Evolutionary conservation across 148 eudicot genomes (phyloP), one percentile per base, ranked within the genome.

Genomic region (Linanthus parryae): DNA sequence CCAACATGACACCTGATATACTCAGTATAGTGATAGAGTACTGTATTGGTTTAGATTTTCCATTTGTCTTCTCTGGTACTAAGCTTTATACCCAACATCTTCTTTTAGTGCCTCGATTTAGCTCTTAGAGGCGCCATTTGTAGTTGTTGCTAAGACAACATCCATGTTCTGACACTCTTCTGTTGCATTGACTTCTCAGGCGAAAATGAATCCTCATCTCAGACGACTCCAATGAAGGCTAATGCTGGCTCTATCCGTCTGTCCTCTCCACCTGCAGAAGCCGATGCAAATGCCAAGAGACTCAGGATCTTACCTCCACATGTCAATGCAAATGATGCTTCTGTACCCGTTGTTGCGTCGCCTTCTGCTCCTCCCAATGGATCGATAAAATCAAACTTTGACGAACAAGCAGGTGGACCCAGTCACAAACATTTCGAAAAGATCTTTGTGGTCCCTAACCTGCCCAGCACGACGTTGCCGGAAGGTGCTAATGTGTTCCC

Each of bases 401-500:
- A 38, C 20, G 28, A 16, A 28, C 24, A 34, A 14, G 15, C 18
- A 38, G 48, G 31, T 10, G 41, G 21, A 35, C 2, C 7, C 30
- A 48, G 25, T 25, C 18, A 0, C 12, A 39, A 48, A 5, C 13
- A 48, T 13, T 33, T 11, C 21, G 70, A 57, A 37, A 62, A 43
- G 44, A 38, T 77, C 39, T 33, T 23, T 37, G 64, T 73, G 42
- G 58, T 9, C 48, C 76, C 66, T 1, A 21, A 38, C 30, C 15
- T 0, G 15, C 55, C 44, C 35, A 61, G 64, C 44, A 38, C 67
- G 68, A 45, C 54, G 25, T 35, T 56, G 52, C 71, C 79, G 18
- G 48, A 57, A 0, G 76, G 76, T 12, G 54, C 68, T 16, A 43
- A 36, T 7, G 30, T 67, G 14, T 30, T 59, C 46, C 68, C 70